Base-by-base conservation (phyloP, 2,329 filamentous ascomycete genomes). In the Arthrobotrys sphaeroides region DNA sequence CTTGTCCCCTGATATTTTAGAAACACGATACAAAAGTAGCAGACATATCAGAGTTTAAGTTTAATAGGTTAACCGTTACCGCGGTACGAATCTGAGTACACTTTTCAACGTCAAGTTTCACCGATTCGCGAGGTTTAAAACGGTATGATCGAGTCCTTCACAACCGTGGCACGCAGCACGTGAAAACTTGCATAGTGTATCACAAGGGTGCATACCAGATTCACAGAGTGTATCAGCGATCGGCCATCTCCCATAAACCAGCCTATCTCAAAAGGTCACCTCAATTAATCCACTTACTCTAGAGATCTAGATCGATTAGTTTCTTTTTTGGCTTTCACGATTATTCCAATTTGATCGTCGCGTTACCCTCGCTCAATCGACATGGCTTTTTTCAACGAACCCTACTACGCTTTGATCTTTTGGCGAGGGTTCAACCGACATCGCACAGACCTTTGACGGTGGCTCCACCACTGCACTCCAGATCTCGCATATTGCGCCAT, bases 401-500 rank as follows among this genome's bases (percentile, higher is more conserved):
- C n/a, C n/a, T n/a, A n/a, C n/a, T n/a, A n/a, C n/a, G n/a, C n/a
- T n/a, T 55, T 10, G n/a, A 9, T 1, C 13, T 55, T 36, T 38
- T 38, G 33, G 45, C 31, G 33, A 65, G 61, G 22, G n/a, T n/a
- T 26, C 28, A 42, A 53, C 33, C n/a, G 40, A 59, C 9, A 42
- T 49, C 16, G 51, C 40, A 57, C 51, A 59, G 49, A 59, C 28
- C 12, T 13, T 65, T 55, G n/a, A n/a, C n/a, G n/a, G n/a, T n/a
- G 22, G 45, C 33, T 20, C 36, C 43, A 42, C 40, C 38, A 18
- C 26, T 43, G 20, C 18, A 42, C 64, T 59, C 64, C 26, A 49
- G 64, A 59, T 68, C 51, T 59, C 51, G 49, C 64, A 45, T 60
- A 68, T 68, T 49, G 51, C 64, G 64, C 64, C 64, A 68, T 68